A percentile compares a stretch with the other conserved stretches of the same genome.
Evolutionary conservation across 129 eudicot genomes (phyloP).

Genomic region (Arctium lappa): DNA sequence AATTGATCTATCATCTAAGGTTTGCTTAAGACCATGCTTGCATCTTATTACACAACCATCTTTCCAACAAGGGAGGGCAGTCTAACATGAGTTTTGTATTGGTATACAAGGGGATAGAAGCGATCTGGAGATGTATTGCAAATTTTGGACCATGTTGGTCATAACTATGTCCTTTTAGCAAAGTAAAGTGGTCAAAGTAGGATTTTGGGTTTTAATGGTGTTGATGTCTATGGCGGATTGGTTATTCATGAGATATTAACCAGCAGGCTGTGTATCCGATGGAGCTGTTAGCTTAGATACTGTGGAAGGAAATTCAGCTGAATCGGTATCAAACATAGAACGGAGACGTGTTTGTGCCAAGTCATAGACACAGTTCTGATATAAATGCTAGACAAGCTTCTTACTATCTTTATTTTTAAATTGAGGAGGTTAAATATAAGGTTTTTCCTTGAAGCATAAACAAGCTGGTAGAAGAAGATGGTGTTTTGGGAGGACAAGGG

Average conservation of each 20-base stretch:
- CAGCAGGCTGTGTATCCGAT: not conserved
- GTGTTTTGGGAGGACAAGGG: not conserved
- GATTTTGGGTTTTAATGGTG: not conserved
- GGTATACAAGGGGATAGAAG: not conserved
- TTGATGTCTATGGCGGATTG: not conserved
- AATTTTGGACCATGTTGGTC: not conserved
- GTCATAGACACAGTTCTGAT: not conserved
- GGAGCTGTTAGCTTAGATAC: not conserved
- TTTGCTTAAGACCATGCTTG: not conserved
- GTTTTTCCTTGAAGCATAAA: conserved; percentile 2
- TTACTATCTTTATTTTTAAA: not conserved
- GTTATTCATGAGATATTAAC: not conserved
- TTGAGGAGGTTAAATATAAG: not conserved
- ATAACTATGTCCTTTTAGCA: not conserved
- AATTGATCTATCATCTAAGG: not conserved
- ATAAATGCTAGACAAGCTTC: not conserved
- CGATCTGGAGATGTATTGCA: not conserved
- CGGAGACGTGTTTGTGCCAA: not conserved
- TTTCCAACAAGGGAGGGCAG: not conserved
- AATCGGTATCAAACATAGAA: not conserved
- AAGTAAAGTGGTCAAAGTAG: not conserved
- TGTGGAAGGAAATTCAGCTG: not conserved
- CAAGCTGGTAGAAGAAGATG: conserved; percentile 1
- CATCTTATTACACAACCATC: not conserved
- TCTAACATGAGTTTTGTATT: not conserved